Percentiles rank a stretch among this genome's conserved stretches.
Evolutionary conservation across 2,329 filamentous ascomycete genomes (phyloP).

Genomic region (Aureobasidium sp.): DNA sequence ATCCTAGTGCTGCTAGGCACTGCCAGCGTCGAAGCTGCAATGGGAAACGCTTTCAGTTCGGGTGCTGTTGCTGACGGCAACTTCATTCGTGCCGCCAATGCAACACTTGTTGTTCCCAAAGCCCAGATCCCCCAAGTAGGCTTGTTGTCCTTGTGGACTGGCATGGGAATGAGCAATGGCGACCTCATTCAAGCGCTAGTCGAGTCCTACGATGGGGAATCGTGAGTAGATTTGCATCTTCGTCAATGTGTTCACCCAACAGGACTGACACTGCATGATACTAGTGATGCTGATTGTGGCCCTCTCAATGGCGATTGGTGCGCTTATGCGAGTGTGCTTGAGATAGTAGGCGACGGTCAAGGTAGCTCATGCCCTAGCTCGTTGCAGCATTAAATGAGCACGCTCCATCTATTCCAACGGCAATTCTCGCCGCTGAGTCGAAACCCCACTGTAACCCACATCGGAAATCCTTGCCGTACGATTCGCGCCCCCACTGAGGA

Average conservation of each 20-base stretch:
- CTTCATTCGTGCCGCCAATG: background rate
- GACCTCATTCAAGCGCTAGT: background rate
- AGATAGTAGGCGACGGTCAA: too few relatives aligned
- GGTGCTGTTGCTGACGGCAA: background rate
- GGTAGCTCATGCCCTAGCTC: too few relatives aligned
- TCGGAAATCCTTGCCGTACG: too few relatives aligned
- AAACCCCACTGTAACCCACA: too few relatives aligned
- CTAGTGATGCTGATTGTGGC: background rate
- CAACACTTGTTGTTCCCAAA: background rate
- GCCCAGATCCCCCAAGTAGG: background rate
- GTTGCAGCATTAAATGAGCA: too few relatives aligned
- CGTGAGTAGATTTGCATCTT: too few relatives aligned
- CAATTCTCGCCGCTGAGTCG: too few relatives aligned
- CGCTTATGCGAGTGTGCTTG: background rate
- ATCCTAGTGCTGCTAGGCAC: too few relatives aligned
- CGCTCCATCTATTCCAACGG: too few relatives aligned
- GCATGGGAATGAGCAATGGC: background rate
- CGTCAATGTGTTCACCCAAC: too few relatives aligned
- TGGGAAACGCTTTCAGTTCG: background rate
- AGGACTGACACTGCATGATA: background rate
- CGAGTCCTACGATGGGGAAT: background rate
- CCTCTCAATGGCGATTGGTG: background rate
- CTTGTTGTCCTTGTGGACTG: background rate
- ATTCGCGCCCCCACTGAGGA: too few relatives aligned
- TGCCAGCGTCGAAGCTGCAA: too few relatives aligned